Evolutionary conservation across 345 rosid genomes (phyloP), one percentile per base, ranked within the genome.

Genomic region (Corymbia maculata): DNA sequence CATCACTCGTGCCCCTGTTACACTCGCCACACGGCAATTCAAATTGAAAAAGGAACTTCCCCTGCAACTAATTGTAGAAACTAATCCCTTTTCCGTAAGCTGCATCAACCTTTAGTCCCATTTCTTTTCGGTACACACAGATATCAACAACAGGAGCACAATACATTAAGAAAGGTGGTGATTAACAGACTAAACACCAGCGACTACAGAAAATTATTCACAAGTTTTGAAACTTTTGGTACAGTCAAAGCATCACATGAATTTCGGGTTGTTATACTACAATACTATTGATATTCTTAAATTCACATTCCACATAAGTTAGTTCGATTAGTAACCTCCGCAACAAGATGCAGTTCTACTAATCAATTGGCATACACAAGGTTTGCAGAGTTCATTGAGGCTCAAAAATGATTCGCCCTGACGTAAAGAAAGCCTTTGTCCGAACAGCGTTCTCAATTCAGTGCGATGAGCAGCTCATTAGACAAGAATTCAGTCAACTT

Each of bases 111-210:
- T 32, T 68, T 68, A 19, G 79, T 32, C 45, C 79, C 79, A 32
- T 68, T 32, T 68, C 79, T 68, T 32, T 16, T 16, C 32, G 6
- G 45, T 68, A 68, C 79, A 0, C 44, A 17, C 13, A 32, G 79
- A 4, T 32, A 16, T 8, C 2, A 68, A 32, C 3, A 68, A 68
- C 45, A 68, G 45, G 42, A 1, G 45, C 0, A 45, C 11, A 68
- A 32, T 45, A 68, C 24, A 8, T 4, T 9, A 68, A 68, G 79
- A 68, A 2, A 4, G 16, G 24, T 0, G 0, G 32, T 68, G 79
- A 68, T 68, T 32, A 4, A 68, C 0, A 6, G 22, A 42, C 24
- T 68, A 68, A 32, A 32, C 44, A 68, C 24, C 0, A n/a, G 0
- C 10, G 9, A n/a, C 0, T 64, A n/a, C 75, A 64, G 75, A 64